Evolutionary conservation across 2,329 filamentous ascomycete species (phyloP).

Genomic region (Huntiella decipiens): DNA sequence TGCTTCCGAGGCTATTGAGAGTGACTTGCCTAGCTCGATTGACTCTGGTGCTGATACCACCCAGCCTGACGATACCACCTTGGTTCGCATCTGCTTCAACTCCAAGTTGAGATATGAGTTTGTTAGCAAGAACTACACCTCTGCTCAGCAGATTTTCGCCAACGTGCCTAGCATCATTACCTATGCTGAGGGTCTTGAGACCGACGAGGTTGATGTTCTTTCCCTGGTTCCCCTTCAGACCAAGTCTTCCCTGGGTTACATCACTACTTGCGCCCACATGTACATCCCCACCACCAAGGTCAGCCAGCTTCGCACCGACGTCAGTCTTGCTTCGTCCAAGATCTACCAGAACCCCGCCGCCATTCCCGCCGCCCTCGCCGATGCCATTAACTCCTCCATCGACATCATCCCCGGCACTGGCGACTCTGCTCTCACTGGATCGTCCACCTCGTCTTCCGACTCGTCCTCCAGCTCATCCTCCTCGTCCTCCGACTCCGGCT

Average conservation of each 20-base stretch:
- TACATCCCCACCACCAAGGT: conserved; percentile 58
- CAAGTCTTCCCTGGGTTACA: conserved; percentile 46
- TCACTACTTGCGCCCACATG: conserved; percentile 52
- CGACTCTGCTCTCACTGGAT: conserved; percentile 21
- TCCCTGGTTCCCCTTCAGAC: conserved; percentile 64
- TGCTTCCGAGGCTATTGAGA: conserved; percentile 35
- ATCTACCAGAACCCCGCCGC: conserved; percentile 53
- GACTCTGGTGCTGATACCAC: conserved; percentile 40
- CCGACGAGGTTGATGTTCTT: conserved; percentile 42
- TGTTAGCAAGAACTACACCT: conserved; percentile 50
- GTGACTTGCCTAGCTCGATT: conserved; percentile 54
- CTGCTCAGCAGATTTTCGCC: conserved; percentile 69
- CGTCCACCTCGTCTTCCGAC: background rate
- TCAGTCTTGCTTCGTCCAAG: conserved; percentile 50
- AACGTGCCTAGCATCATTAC: conserved; percentile 54
- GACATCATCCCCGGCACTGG: conserved; percentile 34
- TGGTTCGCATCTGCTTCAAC: conserved; percentile 73
- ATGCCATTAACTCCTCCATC: conserved; percentile 69
- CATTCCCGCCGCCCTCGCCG: conserved; percentile 54
- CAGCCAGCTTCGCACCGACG: conserved; percentile 44
- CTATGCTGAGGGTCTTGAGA: conserved; percentile 38
- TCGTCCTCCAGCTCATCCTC: background rate
- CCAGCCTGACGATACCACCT: conserved; percentile 42
- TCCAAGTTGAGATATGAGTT: conserved; percentile 69
- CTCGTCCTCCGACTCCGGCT: conserved; percentile 1